Conservation (phyloP, 371 early-diverging fungal species). For the Neoconidiobolus thromboides region DNA sequence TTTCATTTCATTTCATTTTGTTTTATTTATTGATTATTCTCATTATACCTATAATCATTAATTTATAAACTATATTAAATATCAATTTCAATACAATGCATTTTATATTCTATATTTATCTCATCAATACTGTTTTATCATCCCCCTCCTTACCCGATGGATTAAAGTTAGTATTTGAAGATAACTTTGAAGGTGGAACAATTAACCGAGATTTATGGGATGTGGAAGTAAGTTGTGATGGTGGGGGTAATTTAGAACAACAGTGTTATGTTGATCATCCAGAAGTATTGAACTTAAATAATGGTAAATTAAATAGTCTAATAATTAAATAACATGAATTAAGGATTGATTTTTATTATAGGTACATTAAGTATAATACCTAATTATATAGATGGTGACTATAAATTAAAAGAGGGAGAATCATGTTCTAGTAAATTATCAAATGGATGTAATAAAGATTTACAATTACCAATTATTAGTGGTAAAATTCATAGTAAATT, state of each 20-base stretch:
- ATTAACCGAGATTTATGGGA: background rate
- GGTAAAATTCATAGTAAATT: background rate
- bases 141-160: too few species aligned
- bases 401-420: background rate
- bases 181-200: background rate
- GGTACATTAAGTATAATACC: background rate
- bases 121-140: too few species aligned
- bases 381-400: background rate
- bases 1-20: too few species aligned
- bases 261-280: conserved; percentile 5
- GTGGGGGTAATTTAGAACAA: conserved; percentile 2
- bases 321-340: too few species aligned
- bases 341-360: background rate
- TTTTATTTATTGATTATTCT: too few species aligned
- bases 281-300: background rate
- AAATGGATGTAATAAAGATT: background rate
- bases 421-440: background rate
- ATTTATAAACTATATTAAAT: too few species aligned
- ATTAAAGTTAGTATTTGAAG: background rate
- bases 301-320: background rate
- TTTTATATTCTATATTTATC: too few species aligned
- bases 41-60: too few species aligned
- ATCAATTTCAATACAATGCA: too few species aligned
- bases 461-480: background rate
- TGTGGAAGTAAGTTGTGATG: background rate